phyloP scores from a whole-genome alignment of 2,329 filamentous ascomycete genomes.

The Exophiala dermatitidis region DNA sequence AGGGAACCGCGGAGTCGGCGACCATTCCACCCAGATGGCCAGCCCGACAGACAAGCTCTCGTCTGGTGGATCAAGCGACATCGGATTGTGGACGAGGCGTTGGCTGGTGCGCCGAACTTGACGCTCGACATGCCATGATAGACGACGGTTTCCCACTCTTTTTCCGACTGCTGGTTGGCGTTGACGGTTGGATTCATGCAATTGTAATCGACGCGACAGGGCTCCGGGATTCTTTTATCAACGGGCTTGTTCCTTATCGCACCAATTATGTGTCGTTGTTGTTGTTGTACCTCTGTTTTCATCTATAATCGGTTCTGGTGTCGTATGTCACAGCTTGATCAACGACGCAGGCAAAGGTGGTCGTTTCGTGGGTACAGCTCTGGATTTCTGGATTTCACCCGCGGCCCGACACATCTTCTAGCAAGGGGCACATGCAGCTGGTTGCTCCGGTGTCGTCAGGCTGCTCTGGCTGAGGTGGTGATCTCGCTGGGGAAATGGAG shows the following conservation, averaged over 20 bases:
- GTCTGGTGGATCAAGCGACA: slow-evolving; percentile 11
- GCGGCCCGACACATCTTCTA: background rate
- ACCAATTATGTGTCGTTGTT: slow-evolving; percentile 13
- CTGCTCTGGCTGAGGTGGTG: background rate
- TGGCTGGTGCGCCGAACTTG: background rate
- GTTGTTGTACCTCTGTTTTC: slow-evolving; percentile 3
- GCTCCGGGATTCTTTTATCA: background rate
- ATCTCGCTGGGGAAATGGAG: background rate
- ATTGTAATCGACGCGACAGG: background rate
- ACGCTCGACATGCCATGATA: background rate
- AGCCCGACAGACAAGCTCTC: no score
- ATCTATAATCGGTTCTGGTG: slow-evolving; percentile 1
- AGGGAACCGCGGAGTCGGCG: background rate
- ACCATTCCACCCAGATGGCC: background rate
- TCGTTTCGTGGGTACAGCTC: no score
- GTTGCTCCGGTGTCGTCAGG: background rate
- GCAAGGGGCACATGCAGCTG: background rate
- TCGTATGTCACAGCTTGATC: background rate
- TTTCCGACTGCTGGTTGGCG: background rate
- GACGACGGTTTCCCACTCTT: no score
- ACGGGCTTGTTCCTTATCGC: slow-evolving; percentile 16
- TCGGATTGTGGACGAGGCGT: slow-evolving; percentile 7
- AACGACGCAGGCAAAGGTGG: no score
- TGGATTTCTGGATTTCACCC: background rate
- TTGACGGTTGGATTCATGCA: slow-evolving; percentile 3